These are phyloP conservation scores for Nidularia pulvinata DNA, from an alignment of 768 basidiomycete species.

Conservation along the genomic window DNA sequence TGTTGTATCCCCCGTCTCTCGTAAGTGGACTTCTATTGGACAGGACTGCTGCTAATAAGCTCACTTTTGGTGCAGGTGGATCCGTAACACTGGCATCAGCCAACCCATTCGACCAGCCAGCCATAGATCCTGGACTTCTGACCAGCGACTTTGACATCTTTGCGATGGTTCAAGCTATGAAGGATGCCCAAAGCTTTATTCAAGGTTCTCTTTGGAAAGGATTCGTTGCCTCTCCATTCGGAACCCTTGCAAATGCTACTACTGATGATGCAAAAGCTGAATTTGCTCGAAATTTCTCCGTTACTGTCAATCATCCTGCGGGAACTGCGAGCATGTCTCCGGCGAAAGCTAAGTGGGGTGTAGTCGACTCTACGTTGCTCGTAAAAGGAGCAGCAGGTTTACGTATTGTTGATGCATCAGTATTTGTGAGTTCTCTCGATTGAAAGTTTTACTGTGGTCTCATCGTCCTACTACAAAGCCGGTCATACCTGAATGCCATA, in stretches of 20 bases:
- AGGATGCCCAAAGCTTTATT: conserved; percentile 18
- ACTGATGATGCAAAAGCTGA: conserved; percentile 21
- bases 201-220: conserved; percentile 21
- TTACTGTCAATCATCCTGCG: conserved; percentile 20
- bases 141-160: conserved; percentile 15
- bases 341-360: conserved; percentile 18
- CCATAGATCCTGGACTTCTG: conserved; percentile 21
- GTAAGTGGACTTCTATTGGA: conserved; percentile 1
- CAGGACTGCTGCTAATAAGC: not conserved
- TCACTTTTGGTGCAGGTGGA: conserved; percentile 11
- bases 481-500: conserved; percentile 20
- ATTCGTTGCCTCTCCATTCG: conserved; percentile 16
- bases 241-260: conserved; percentile 12
- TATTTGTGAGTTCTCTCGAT: conserved; percentile 20
- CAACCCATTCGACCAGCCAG: conserved; percentile 18
- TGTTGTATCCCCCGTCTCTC: conserved; percentile 26
- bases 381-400: conserved; percentile 30
- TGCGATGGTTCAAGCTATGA: conserved; percentile 22
- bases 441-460: not conserved
- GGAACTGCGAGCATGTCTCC: conserved; percentile 27
- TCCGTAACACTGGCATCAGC: conserved; percentile 19
- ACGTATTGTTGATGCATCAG: conserved; percentile 34
- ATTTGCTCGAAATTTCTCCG: conserved; percentile 14
- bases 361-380: conserved; percentile 28
- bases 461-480: conserved; percentile 9